Percentiles rank a stretch among this genome's conserved stretches.
These are phyloP conservation scores for Jaapia argillacea DNA, from an alignment of 768 basidiomycete genomes.

Conservation along the genomic window DNA sequence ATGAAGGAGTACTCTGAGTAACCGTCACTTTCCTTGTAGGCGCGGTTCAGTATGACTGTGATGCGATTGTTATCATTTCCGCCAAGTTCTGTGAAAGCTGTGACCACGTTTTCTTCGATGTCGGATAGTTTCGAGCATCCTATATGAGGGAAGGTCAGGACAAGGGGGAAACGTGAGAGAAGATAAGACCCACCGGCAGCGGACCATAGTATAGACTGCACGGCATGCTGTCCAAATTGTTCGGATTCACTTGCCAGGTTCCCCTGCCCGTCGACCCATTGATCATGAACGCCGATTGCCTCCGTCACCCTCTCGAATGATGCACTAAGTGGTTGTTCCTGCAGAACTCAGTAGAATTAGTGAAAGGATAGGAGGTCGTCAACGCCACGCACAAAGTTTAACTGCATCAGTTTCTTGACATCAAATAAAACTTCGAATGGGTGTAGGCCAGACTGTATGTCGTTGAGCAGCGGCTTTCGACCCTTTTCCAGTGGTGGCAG, in stretches of 20 bases:
- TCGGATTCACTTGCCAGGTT: conserved; percentile 41
- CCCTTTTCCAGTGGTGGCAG: conserved; percentile 42
- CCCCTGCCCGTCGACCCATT: conserved; percentile 54
- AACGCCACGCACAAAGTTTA: conserved; percentile 40
- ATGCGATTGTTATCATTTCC: conserved; percentile 54
- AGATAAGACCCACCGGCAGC: conserved; percentile 40
- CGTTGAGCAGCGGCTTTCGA: conserved; percentile 47
- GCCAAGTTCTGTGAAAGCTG: conserved; percentile 51
- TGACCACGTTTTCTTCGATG: conserved; percentile 61
- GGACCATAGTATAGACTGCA: conserved; percentile 66
- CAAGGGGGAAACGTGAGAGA: not conserved
- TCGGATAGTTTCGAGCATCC: conserved; percentile 58
- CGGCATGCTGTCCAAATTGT: conserved; percentile 64
- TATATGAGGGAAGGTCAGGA: conserved; percentile 18
- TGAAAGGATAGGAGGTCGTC: conserved; percentile 2
- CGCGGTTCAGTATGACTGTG: conserved; percentile 50
- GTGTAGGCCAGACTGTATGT: conserved; percentile 67
- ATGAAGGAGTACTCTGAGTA: too few relatives aligned
- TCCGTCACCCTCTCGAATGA: conserved; percentile 62
- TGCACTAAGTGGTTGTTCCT: conserved; percentile 60
- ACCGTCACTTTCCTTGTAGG: conserved; percentile 57
- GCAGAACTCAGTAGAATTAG: not conserved
- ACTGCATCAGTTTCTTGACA: conserved; percentile 63
- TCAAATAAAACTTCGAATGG: conserved; percentile 72
- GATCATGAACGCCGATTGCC: conserved; percentile 59